phyloP scores from a whole-genome alignment of 1,284 basidiomycete genomes.

The Leccinum subfulvum region DNA sequence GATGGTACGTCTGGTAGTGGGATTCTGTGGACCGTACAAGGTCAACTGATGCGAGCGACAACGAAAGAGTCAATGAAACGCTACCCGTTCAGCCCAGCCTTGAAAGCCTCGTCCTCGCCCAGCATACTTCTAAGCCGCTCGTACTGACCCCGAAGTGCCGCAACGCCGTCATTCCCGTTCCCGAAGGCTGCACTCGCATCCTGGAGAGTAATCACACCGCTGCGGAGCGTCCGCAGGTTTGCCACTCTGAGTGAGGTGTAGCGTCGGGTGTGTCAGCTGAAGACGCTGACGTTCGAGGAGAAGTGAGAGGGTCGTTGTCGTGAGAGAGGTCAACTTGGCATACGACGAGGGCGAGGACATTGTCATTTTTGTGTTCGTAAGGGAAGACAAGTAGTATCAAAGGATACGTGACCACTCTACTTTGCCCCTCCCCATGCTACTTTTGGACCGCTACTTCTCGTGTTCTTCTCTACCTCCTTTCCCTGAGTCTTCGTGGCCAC shows the following conservation, averaged over 20 bases:
- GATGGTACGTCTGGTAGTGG: constrained; percentile 17
- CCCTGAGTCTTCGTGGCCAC: constrained; percentile 12
- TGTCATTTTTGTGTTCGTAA: constrained; percentile 25
- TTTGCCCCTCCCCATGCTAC: constrained; percentile 62
- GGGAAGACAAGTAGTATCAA: not conserved
- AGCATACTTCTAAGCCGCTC: constrained; percentile 70
- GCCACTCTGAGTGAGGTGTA: constrained; percentile 62
- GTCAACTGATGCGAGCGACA: not conserved
- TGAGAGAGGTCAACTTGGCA: constrained; percentile 67
- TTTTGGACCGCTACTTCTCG: constrained; percentile 39
- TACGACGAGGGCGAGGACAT: constrained; percentile 3
- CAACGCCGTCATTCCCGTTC: constrained; percentile 37
- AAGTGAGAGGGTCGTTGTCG: constrained; percentile 72
- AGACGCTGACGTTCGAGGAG: constrained; percentile 71
- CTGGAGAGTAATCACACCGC: constrained; percentile 55
- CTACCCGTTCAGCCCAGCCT: constrained; percentile 35
- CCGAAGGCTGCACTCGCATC: not conserved
- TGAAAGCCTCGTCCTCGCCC: constrained; percentile 43
- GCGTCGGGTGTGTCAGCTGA: constrained; percentile 41
- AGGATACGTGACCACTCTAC: constrained; percentile 17
- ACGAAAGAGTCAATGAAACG: not conserved
- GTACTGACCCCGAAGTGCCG: constrained; percentile 60
- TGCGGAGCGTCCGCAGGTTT: constrained; percentile 60
- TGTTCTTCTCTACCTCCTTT: constrained; percentile 20
- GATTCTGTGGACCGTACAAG: constrained; percentile 13